Evolutionary conservation across 371 early-diverging fungal species (phyloP), one percentile per base, ranked within the genome.

Genomic region (Rhizomucor miehei): DNA sequence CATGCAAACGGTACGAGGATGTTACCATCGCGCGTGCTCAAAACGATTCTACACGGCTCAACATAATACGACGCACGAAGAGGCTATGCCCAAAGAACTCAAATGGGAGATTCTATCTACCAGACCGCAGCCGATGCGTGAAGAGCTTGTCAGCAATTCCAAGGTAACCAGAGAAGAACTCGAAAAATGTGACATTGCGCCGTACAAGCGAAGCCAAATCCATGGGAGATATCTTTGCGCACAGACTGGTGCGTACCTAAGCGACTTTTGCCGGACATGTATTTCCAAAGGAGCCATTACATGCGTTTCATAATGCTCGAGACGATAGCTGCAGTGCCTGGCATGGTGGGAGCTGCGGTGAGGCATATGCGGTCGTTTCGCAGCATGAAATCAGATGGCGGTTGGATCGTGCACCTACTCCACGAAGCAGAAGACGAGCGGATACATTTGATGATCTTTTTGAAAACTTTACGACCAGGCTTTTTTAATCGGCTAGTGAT

Each of bases 371-470:
- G 84, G 16, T 88, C 89, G 3, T 72, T 98, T n/a, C 80, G 97
- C n/a, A 65, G 70, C 1, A 75, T 94, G 76, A 64, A 78, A 20
- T 87, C 89, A 58, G 95, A 95, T 65, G 81, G 87, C 47, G 94
- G 91, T n/a, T 92, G 91, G 89, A 94, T 93, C 63, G 72, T 76
- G 1, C 89, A 89, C 54, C 59, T 93, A 48, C 68, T 94, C 34
- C 88, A 91, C 55, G 93, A 94, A 67, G 93, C 94, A 14, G 94
- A 93, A 51, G 69, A 73, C 46, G 78, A 75, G 49, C 72, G 86
- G 13, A 89, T 91, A 89, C 94, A 93, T 68, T 69, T 94, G 39
- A 71, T 94, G 76, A 91, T 89, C 3, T 94, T 87, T 87, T 85
- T 92, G 81, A 83, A 84, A 54, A 73, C 89, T 17, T 66, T 81